Conservation (phyloP, 257 asterid species). For the Echites panduratus region DNA sequence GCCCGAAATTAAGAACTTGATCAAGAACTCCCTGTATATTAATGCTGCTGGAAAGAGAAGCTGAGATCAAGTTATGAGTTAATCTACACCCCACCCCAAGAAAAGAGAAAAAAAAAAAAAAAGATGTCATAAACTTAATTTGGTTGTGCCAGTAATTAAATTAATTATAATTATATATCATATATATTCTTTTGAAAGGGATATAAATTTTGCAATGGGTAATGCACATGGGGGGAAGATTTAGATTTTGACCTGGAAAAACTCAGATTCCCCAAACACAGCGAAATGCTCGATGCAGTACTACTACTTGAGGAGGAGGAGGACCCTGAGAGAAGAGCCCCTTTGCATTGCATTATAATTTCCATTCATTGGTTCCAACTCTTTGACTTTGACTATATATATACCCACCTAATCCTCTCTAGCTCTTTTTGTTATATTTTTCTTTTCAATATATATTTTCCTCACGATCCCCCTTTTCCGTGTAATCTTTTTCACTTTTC, state of each 20-base stretch:
- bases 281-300: slow-evolving; percentile 28
- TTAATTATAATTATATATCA: too few relatives aligned
- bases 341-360: slow-evolving; percentile 11
- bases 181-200: background rate
- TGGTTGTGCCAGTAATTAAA: background rate
- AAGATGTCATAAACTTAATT: background rate
- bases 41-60: background rate
- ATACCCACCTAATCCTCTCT: slow-evolving; percentile 20
- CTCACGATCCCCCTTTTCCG: background rate
- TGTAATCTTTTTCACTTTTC: background rate
- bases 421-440: background rate
- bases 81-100: background rate
- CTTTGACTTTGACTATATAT: slow-evolving; percentile 18
- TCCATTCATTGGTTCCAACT: slow-evolving; percentile 9
- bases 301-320: background rate
- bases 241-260: slow-evolving; percentile 29
- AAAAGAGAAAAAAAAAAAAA: background rate
- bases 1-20: too few relatives aligned
- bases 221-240: slow-evolving; percentile 37
- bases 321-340: slow-evolving; percentile 10
- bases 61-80: background rate
- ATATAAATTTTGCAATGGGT: slow-evolving; percentile 23
- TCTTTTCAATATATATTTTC: background rate
- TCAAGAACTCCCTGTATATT: background rate
- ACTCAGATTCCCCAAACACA: slow-evolving; percentile 21